These are phyloP conservation scores for Lentinus tigrinus DNA, from an alignment of 768 basidiomycete genomes.

Conservation along the genomic window DNA sequence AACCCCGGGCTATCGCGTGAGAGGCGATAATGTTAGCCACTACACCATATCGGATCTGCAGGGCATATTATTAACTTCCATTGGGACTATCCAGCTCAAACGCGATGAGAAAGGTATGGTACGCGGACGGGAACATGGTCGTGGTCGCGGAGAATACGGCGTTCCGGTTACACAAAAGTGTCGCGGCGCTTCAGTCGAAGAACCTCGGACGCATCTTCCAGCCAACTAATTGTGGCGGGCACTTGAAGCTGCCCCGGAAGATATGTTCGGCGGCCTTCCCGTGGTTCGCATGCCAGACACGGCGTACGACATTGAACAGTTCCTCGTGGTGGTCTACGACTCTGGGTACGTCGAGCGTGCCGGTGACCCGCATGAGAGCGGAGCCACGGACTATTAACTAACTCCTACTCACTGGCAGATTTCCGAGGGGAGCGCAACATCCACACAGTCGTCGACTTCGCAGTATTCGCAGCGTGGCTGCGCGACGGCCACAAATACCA, in stretches of 20 bases:
- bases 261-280: not conserved
- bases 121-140: slow-evolving; percentile 66
- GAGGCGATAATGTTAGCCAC: slow-evolving; percentile 16
- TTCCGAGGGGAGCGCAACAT: no score
- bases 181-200: slow-evolving; percentile 8
- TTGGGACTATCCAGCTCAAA: not conserved
- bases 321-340: not conserved
- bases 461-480: not conserved
- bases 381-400: not conserved
- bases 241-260: not conserved
- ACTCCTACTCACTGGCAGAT: no score
- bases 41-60: slow-evolving; percentile 9
- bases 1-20: slow-evolving; percentile 17
- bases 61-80: not conserved
- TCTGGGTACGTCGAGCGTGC: not conserved
- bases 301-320: not conserved
- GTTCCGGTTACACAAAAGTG: slow-evolving; percentile 14
- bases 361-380: not conserved
- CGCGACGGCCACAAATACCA: not conserved
- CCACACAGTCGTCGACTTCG: not conserved
- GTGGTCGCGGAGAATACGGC: slow-evolving; percentile 41
- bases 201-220: not conserved
- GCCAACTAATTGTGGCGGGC: not conserved
- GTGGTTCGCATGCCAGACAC: not conserved
- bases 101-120: slow-evolving; percentile 47